Conservation (phyloP, 805 yeast species). For the Wickerhamiella kazuoi region DNA sequence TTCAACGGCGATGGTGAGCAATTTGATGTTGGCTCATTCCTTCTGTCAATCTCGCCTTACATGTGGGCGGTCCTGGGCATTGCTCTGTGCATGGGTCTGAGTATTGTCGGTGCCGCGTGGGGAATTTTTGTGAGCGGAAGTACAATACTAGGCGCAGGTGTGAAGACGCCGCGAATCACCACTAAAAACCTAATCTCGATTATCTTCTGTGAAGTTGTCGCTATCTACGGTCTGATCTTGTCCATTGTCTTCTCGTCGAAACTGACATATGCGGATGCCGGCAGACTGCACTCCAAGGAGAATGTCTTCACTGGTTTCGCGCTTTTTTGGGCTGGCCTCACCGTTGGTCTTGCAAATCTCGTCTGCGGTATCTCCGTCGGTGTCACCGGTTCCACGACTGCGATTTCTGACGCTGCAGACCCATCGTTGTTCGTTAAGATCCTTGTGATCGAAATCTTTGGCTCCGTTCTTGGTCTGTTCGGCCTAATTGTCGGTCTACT, state of each 20-base stretch:
- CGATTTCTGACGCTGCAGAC: constrained; percentile 94
- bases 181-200: constrained; percentile 92
- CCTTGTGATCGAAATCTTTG: constrained; percentile 91
- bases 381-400: constrained; percentile 96
- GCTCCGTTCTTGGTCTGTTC: constrained; percentile 85
- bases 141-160: constrained; percentile 93
- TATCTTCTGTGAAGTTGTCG: constrained; percentile 98
- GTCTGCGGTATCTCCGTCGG: constrained; percentile 97
- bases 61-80: constrained; percentile 94
- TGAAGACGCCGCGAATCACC: constrained; percentile 90
- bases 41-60: constrained; percentile 76
- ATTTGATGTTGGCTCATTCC: constrained; percentile 79
- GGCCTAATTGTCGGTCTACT: constrained; percentile 95
- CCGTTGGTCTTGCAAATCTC: constrained; percentile 84
- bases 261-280: constrained; percentile 45
- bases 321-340: constrained; percentile 93
- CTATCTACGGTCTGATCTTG: constrained; percentile 93
- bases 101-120: constrained; percentile 98
- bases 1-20: constrained; percentile 86
- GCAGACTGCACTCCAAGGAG: constrained; percentile 50
- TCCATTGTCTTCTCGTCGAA: constrained; percentile 93
- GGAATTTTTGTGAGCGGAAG: constrained; percentile 94
- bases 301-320: constrained; percentile 91
- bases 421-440: constrained; percentile 87
- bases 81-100: constrained; percentile 75